Base-by-base conservation (phyloP, 2,329 filamentous ascomycete genomes). In the Fusarium dimerum region DNA sequence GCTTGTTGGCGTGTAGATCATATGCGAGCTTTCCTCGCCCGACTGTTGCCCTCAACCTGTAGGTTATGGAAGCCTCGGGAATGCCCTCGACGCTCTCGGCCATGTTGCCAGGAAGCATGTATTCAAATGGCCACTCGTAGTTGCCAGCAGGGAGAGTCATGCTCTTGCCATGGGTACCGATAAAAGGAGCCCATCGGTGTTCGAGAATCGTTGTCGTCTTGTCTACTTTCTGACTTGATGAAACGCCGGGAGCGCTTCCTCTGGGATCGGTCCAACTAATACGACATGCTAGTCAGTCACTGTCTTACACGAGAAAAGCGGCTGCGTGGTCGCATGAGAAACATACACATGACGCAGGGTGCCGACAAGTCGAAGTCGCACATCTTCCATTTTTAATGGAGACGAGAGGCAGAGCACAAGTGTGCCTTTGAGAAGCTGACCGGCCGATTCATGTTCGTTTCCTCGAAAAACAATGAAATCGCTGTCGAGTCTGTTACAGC, bases 1-100 rank as follows among this genome's bases (percentile, higher is more conserved):
- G 86, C 71, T 93, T 93, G 69, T 87, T 87, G 34, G 90, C 83
- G 61, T 89, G 85, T 46, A 96, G 78, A 68, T 96, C 92, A 76
- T 95, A 93, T 65, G 88, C 86, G 65, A 97, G 86, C 76, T 94
- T 95, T 56, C 92, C 90, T 53, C 92, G 79, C 43, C 88, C 89
- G 46, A 97, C 87, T 47, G 91, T 92, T 2, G 93, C 94, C 73
- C 96, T 96, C 66, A 99, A 79, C 60, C 89, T 87, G 74, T 97
- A 99, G 44, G 90, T 88, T 54, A 97, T 86, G 73, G 88, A 93
- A 15, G 89, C 92, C 63, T 95, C 90, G 50, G 83, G 81, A 51
- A 97, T 78, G 4, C 94, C 94, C 73, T 97, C 94, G 40, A 99
- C 84, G 66, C 91, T 96, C 79, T 97, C 94, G 16, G 90, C 83